Evolutionary conservation across 2,329 filamentous ascomycete species (phyloP).

Genomic region (Trichothecium roseum): DNA sequence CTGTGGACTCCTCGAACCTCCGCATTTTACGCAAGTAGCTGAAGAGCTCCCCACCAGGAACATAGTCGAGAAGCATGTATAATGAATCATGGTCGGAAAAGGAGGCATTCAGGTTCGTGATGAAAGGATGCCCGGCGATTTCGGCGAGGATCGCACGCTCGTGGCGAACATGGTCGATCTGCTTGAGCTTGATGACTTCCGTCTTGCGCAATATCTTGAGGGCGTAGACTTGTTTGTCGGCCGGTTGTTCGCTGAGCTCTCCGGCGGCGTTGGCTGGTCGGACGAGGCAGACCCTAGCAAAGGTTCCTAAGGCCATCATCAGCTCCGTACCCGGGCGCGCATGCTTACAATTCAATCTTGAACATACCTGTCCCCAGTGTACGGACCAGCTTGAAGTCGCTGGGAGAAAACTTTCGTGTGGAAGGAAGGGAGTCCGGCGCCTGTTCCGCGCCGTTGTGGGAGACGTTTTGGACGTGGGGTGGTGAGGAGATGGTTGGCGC

Average conservation of each 20-base stretch:
- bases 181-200: constrained; percentile 71
- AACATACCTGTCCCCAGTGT: constrained; percentile 63
- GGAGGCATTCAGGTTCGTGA: constrained; percentile 66
- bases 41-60: constrained; percentile 76
- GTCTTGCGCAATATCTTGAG: constrained; percentile 69
- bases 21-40: constrained; percentile 69
- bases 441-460: background rate
- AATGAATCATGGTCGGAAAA: constrained; percentile 72
- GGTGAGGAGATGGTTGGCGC: constrained; percentile 4
- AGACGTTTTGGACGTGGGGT: background rate
- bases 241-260: constrained; percentile 12
- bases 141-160: constrained; percentile 70
- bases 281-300: constrained; percentile 73
- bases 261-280: constrained; percentile 44
- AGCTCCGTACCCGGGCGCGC: background rate
- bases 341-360: background rate
- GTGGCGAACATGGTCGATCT: constrained; percentile 78
- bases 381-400: constrained; percentile 62
- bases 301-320: constrained; percentile 48
- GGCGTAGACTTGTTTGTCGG: constrained; percentile 47
- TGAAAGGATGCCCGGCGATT: constrained; percentile 73
- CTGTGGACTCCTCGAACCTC: constrained; percentile 68
- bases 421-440: constrained; percentile 12
- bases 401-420: constrained; percentile 19
- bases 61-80: constrained; percentile 77